These are phyloP conservation scores for Taxillus chinensis DNA, from an alignment of 164 flowering plant genomes.

Conservation along the genomic window DNA sequence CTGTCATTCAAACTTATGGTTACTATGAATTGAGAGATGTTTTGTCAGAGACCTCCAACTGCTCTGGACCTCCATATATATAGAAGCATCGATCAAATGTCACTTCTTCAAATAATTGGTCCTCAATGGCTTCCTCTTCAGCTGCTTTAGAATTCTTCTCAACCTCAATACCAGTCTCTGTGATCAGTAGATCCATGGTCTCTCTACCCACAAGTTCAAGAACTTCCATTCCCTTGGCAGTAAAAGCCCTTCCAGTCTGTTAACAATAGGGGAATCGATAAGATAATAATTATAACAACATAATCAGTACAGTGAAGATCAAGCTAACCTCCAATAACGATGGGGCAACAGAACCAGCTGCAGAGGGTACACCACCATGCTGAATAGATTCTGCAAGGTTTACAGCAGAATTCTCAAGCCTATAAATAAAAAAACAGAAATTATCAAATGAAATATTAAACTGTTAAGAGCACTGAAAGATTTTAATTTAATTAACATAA, in stretches of 20 bases:
- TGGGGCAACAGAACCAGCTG: conserved; percentile 64
- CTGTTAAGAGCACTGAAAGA: background rate
- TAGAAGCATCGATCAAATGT: conserved; percentile 94
- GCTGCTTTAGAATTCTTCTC: conserved; percentile 38
- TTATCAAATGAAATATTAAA: background rate
- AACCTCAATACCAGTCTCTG: conserved; percentile 77
- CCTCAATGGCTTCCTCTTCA: conserved; percentile 38
- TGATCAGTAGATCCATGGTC: conserved; percentile 81
- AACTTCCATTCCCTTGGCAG: conserved; percentile 86
- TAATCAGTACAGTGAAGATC: background rate
- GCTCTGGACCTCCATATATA: conserved; percentile 98
- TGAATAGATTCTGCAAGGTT: conserved; percentile 70
- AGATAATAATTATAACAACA: conserved; percentile 9
- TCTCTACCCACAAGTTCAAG: conserved; percentile 90
- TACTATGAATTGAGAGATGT: conserved; percentile 1
- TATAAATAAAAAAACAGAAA: conserved; percentile 14
- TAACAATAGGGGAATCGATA: background rate
- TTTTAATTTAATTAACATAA: background rate
- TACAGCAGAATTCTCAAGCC: conserved; percentile 79
- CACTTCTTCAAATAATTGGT: conserved; percentile 71
- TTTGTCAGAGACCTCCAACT: conserved; percentile 60
- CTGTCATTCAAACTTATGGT: background rate
- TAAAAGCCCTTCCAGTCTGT: conserved; percentile 90
- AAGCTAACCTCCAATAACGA: conserved; percentile 65
- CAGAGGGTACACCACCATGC: conserved; percentile 43